Base-by-base conservation (phyloP, 345 rosid species). In the Hibiscus syriacus region DNA sequence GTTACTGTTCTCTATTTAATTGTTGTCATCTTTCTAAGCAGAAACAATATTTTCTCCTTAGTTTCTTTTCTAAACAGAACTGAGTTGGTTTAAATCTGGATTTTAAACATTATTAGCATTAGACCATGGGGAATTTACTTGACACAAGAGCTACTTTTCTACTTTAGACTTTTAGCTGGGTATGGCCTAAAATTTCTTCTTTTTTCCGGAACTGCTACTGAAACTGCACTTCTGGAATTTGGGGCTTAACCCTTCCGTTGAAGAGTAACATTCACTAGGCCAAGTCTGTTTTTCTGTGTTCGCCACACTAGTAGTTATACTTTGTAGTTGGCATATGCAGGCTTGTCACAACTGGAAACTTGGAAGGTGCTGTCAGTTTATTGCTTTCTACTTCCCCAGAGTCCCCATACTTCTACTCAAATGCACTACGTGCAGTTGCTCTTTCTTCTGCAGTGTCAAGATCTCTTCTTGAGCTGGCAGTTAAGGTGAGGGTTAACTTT, bases 351-450 rank as follows among this genome's bases (percentile, higher is more conserved):
- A 82, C 87, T 80, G 98, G 98, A 69, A 93, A 90, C 84, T 84
- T 90, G 74, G 98, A 93, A 84, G 91, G 87, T 59, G 98, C 98
- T 57, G 98, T 93, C 63, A 93, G 90, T 75, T 83, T 93, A 81
- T 76, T 93, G 82, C 96, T 93, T 79, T 83, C 97, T 23, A 87
- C 96, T 59, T 77, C 90, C 72, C 97, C 97, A 22, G 98, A 93
- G 74, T 87, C 96, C 71, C 74, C 94, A 71, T 93, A 83, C 77
- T 93, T 93, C 81, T 90, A 90, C 79, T 82, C 88, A 63, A 90
- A 90, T 84, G 94, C 98, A 67, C 80, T 93, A 56, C 97, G 98
- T 75, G 98, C 96, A 3, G 94, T 93, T 55, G 97, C 97, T 70
- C 97, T 93, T 80, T 78, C 98, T 70, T 90, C 97, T 73, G 98